phyloP scores from a whole-genome alignment of 2,329 filamentous ascomycete species.

The Xylariaceae sp. region DNA sequence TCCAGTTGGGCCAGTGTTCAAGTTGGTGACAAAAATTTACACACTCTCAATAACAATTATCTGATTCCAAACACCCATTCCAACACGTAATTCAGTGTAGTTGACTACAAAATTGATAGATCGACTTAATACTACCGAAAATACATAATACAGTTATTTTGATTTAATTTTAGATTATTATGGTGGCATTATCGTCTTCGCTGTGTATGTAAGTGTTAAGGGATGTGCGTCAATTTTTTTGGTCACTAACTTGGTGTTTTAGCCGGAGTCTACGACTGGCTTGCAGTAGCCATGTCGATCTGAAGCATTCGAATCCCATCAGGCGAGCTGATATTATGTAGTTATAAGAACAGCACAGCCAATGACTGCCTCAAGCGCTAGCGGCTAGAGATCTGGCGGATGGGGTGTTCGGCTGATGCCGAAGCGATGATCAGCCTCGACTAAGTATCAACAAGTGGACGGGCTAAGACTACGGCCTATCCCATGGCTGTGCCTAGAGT shows the following conservation, averaged over 20 bases:
- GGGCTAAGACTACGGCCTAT: slow-evolving; percentile 4
- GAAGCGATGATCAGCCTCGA: slow-evolving; percentile 35
- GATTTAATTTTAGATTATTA: no score
- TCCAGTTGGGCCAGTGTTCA: background rate
- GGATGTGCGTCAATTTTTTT: no score
- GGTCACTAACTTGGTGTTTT: no score
- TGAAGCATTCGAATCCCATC: slow-evolving; percentile 18
- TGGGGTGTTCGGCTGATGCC: slow-evolving; percentile 24
- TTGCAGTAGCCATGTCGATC: slow-evolving; percentile 11
- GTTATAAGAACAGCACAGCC: slow-evolving; percentile 19
- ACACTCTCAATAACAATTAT: no score
- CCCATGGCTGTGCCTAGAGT: background rate
- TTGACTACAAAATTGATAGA: no score
- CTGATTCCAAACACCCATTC: no score
- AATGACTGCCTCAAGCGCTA: slow-evolving; percentile 4
- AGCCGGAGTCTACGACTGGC: slow-evolving; percentile 3
- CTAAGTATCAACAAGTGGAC: slow-evolving; percentile 6
- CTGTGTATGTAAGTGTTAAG: no score
- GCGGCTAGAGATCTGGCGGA: slow-evolving; percentile 25
- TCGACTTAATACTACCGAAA: no score
- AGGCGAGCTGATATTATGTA: slow-evolving; percentile 13
- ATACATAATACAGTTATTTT: no score
- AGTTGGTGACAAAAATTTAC: no score
- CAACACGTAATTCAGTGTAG: no score
- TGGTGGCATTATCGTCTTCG: no score